These are phyloP conservation scores for Penicillium bialowiezense DNA, from an alignment of 495 filamentous ascomycete species.

Conservation along the genomic window DNA sequence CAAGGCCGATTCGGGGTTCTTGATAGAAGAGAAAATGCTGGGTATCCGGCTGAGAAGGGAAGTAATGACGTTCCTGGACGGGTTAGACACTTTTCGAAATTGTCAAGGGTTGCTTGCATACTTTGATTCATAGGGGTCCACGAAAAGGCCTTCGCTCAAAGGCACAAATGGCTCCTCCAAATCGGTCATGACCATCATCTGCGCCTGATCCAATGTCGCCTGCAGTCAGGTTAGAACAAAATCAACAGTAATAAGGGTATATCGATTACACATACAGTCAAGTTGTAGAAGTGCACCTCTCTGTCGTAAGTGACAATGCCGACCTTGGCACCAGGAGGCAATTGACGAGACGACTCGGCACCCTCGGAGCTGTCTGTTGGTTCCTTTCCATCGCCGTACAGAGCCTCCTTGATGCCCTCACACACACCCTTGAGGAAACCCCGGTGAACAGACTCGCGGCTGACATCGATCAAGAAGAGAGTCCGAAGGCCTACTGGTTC, in stretches of 20 bases:
- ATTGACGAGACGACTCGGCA: slow-evolving; percentile 48
- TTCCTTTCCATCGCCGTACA: slow-evolving; percentile 64
- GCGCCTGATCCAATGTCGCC: slow-evolving; percentile 78
- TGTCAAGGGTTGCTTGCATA: too few species aligned
- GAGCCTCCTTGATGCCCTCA: slow-evolving; percentile 77
- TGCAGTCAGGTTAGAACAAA: slow-evolving; percentile 33
- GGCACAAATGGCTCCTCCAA: slow-evolving; percentile 97
- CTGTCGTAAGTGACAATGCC: slow-evolving; percentile 95
- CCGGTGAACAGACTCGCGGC: slow-evolving; percentile 81
- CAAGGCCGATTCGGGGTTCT: slow-evolving; percentile 84
- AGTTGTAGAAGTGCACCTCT: slow-evolving; percentile 96
- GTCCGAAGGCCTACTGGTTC: slow-evolving; percentile 84
- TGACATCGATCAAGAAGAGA: slow-evolving; percentile 91
- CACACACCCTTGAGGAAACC: slow-evolving; percentile 91
- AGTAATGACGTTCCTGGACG: slow-evolving; percentile 67
- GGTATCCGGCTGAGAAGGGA: slow-evolving; percentile 79
- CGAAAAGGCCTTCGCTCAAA: slow-evolving; percentile 86
- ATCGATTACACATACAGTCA: slow-evolving; percentile 57
- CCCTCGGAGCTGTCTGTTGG: slow-evolving; percentile 53
- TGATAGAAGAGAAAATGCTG: slow-evolving; percentile 77
- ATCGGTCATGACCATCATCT: slow-evolving; percentile 99
- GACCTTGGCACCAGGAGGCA: slow-evolving; percentile 80
- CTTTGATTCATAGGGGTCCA: slow-evolving; percentile 92
- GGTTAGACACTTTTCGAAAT: slow-evolving; percentile 7
- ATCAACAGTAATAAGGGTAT: not conserved